These are phyloP conservation scores for Dactylonectria estremocensis DNA, from an alignment of 2,329 filamentous ascomycete species.

Conservation along the genomic window DNA sequence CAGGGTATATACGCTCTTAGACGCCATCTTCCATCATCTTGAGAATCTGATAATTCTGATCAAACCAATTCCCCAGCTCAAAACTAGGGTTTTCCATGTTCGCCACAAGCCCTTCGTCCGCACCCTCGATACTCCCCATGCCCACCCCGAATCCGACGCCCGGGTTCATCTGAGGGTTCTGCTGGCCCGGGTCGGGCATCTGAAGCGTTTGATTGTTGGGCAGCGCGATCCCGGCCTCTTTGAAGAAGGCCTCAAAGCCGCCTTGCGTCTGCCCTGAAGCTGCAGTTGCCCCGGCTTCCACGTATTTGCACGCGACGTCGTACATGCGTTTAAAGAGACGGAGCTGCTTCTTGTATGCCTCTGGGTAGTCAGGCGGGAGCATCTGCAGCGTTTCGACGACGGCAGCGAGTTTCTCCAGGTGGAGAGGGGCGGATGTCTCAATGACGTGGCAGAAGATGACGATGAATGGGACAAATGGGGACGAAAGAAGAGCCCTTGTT, in stretches of 20 bases:
- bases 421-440: background rate
- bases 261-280: background rate
- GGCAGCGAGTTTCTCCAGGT: background rate
- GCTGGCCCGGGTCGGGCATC: background rate
- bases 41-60: background rate
- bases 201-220: background rate
- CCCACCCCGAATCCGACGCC: background rate
- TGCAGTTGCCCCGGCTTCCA: background rate
- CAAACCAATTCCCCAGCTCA: background rate
- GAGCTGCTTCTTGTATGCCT: background rate
- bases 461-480: slow-evolving; percentile 3
- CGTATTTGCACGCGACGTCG: background rate
- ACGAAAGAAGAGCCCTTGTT: background rate
- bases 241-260: background rate
- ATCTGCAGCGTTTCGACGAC: background rate
- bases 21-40: background rate
- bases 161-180: background rate
- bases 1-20: background rate
- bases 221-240: background rate
- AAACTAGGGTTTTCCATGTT: background rate
- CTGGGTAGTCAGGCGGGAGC: background rate
- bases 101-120: background rate
- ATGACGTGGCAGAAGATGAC: background rate
- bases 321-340: background rate
- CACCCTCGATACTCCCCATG: background rate